phyloP scores from a whole-genome alignment of 2,329 filamentous ascomycete genomes.

The Penicillium vulpinum region DNA sequence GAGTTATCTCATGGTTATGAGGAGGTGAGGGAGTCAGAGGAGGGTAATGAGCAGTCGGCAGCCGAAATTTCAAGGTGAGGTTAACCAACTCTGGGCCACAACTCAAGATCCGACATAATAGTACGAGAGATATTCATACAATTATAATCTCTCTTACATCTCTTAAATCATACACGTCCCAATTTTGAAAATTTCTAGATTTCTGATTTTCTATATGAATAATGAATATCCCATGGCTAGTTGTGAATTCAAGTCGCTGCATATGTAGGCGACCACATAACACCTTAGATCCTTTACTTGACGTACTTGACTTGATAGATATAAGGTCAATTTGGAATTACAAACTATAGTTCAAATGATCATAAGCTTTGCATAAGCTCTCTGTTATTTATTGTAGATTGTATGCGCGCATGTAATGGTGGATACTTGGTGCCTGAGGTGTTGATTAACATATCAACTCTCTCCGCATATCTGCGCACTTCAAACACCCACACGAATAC shows the following conservation, averaged over 20 bases:
- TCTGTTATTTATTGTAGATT: neutral
- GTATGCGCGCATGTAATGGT: neutral
- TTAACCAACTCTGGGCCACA: neutral
- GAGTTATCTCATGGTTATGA: neutral
- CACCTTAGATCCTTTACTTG: neutral
- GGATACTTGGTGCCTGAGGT: constrained; percentile 22
- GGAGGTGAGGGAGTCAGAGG: neutral
- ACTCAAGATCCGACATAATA: neutral
- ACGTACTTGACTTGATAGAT: neutral
- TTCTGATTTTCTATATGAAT: neutral
- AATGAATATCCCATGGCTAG: neutral
- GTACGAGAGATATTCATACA: neutral
- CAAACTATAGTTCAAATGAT: neutral
- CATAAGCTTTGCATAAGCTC: neutral
- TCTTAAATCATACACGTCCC: neutral
- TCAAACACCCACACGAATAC: neutral
- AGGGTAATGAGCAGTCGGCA: neutral
- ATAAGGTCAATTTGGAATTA: neutral
- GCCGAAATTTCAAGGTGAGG: constrained; percentile 3
- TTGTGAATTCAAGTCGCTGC: neutral
- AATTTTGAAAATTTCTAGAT: neutral
- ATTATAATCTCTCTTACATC: too few species aligned
- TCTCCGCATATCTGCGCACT: constrained; percentile 10
- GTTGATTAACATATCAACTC: constrained; percentile 16
- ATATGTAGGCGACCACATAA: neutral